These are phyloP conservation scores for Rhytidiadelphus loreus DNA, from an alignment of 225 moss, liverwort and hornwort species.

Conservation along the genomic window DNA sequence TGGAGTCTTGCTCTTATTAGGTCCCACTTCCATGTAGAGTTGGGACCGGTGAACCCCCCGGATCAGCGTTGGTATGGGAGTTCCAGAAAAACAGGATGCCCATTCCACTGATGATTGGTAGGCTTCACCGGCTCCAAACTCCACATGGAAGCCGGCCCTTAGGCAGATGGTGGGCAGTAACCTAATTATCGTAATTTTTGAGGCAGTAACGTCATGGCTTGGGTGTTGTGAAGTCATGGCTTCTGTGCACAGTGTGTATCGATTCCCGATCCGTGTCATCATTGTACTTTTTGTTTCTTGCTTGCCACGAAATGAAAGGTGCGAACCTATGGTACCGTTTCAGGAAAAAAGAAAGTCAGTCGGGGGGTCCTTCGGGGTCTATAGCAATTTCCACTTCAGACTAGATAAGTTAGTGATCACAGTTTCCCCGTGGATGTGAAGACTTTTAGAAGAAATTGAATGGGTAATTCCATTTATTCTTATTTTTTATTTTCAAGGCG, in stretches of 20 bases:
- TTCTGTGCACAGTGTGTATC: background rate
- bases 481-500: background rate
- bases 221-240: background rate
- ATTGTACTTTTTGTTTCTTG: background rate
- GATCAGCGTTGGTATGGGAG: too few species aligned
- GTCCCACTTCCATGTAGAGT: too few species aligned
- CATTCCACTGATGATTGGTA: too few species aligned
- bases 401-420: too few species aligned
- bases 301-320: background rate
- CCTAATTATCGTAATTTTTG: too few species aligned
- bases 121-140: too few species aligned
- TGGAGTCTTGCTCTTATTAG: too few species aligned
- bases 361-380: too few species aligned
- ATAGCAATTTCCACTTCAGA: background rate
- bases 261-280: background rate
- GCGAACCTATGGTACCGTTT: background rate
- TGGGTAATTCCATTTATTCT: background rate
- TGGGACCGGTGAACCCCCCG: too few species aligned
- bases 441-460: background rate
- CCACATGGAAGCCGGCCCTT: too few species aligned
- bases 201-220: background rate
- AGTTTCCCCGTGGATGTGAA: too few species aligned
- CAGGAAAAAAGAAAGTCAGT: background rate
- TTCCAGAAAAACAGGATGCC: too few species aligned
- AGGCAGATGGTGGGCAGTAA: background rate